phyloP scores from a whole-genome alignment of 352 stramenopile genomes.

The Globisporangium paddicum region DNA sequence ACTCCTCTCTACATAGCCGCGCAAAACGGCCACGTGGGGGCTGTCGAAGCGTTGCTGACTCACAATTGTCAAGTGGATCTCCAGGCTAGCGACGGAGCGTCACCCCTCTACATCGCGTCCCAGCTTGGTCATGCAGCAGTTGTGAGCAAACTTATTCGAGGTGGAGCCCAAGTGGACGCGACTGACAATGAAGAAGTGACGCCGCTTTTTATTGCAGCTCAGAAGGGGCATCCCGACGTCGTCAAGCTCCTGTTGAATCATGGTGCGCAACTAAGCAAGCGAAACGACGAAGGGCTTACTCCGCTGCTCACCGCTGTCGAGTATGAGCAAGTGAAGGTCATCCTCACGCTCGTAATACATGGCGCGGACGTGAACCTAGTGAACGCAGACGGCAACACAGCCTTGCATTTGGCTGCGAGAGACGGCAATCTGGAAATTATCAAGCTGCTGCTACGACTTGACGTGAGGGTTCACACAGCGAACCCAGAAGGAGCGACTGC shows the following conservation, averaged over 20 bases:
- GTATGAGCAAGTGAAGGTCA: not conserved
- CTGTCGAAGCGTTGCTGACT: not conserved
- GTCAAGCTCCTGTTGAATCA: not conserved
- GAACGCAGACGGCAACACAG: not conserved
- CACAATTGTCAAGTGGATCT: not conserved
- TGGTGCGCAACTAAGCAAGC: not conserved
- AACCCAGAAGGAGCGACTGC: not conserved
- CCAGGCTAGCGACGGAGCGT: not conserved
- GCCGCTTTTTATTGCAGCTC: not conserved
- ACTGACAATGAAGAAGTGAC: not conserved
- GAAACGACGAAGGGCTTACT: not conserved
- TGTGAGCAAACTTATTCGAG: not conserved
- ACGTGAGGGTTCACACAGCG: not conserved
- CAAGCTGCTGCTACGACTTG: not conserved
- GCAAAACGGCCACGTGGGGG: conserved; percentile 2
- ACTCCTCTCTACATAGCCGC: conserved; percentile 4
- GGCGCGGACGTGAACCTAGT: not conserved
- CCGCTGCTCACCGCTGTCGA: not conserved
- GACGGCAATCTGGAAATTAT: not conserved
- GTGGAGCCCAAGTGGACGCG: not conserved
- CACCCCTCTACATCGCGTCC: conserved; percentile 2
- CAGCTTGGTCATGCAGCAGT: conserved; percentile 1
- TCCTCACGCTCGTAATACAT: not conserved
- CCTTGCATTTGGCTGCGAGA: not conserved
- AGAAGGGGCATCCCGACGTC: not conserved